Evolutionary conservation across 495 filamentous ascomycete species (phyloP).

Genomic region (Usnea hakonensis): DNA sequence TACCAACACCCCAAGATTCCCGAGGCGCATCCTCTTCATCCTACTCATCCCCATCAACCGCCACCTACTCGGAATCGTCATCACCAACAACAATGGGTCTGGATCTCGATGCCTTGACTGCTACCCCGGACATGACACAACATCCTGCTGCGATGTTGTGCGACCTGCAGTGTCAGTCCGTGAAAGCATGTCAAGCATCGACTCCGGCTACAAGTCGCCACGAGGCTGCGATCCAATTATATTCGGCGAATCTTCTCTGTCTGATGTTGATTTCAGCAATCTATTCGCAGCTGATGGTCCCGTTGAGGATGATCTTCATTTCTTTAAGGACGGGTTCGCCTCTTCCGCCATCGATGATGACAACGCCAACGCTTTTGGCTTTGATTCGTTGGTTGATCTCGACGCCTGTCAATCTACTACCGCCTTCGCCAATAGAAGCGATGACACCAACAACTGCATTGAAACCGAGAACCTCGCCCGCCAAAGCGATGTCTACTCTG

Average conservation of each 20-base stretch:
- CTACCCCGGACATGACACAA: slow-evolving; percentile 92
- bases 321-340: slow-evolving; percentile 70
- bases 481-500: slow-evolving; percentile 36
- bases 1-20: slow-evolving; percentile 24
- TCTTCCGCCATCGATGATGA: slow-evolving; percentile 50
- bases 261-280: slow-evolving; percentile 60
- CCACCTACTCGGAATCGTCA: slow-evolving; percentile 39
- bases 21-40: slow-evolving; percentile 28
- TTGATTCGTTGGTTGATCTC: slow-evolving; percentile 81
- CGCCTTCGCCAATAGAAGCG: slow-evolving; percentile 49
- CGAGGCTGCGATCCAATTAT: slow-evolving; percentile 47
- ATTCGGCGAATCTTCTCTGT: slow-evolving; percentile 49
- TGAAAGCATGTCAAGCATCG: slow-evolving; percentile 33
- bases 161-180: slow-evolving; percentile 99
- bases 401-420: slow-evolving; percentile 50
- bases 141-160: slow-evolving; percentile 99
- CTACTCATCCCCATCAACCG: slow-evolving; percentile 42
- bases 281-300: slow-evolving; percentile 62
- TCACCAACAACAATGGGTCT: slow-evolving; percentile 31
- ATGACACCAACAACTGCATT: slow-evolving; percentile 33
- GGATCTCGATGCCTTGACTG: slow-evolving; percentile 47
- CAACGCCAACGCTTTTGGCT: slow-evolving; percentile 61
- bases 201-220: slow-evolving; percentile 48
- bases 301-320: slow-evolving; percentile 62
- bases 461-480: slow-evolving; percentile 29